Percentiles rank a stretch among this genome's conserved stretches.
phyloP scores from a whole-genome alignment of 2,329 filamentous ascomycete species.

The Pseudopyrenochaeta lycopersici region DNA sequence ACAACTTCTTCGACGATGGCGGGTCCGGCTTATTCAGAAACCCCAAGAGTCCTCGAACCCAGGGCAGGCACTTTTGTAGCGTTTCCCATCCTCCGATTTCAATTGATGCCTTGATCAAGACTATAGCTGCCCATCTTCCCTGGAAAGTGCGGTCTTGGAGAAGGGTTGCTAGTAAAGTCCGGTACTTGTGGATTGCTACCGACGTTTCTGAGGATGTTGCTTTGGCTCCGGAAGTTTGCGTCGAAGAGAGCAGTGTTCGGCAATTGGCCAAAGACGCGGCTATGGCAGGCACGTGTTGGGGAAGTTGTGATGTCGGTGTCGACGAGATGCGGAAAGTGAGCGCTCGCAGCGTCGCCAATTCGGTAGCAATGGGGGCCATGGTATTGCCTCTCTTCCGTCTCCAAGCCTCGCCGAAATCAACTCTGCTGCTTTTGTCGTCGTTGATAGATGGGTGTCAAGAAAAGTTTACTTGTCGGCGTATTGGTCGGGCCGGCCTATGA shows the following conservation, averaged over 20 bases:
- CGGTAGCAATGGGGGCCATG: slow-evolving; percentile 38
- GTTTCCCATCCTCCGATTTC: slow-evolving; percentile 88
- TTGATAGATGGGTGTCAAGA: slow-evolving; percentile 20
- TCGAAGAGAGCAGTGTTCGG: slow-evolving; percentile 68
- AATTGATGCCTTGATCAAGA: slow-evolving; percentile 80
- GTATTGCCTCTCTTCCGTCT: neutral
- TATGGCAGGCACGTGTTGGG: slow-evolving; percentile 75
- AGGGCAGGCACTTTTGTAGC: slow-evolving; percentile 74
- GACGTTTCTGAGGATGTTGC: slow-evolving; percentile 71
- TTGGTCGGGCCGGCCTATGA: slow-evolving; percentile 25
- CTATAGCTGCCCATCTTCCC: slow-evolving; percentile 79
- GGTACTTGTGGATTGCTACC: slow-evolving; percentile 81
- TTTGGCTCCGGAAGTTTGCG: slow-evolving; percentile 66
- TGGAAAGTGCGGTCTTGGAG: slow-evolving; percentile 78
- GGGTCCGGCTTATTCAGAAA: slow-evolving; percentile 85
- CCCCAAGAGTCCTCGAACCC: slow-evolving; percentile 78
- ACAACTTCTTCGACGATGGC: slow-evolving; percentile 76
- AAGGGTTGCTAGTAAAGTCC: slow-evolving; percentile 78
- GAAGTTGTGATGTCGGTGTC: slow-evolving; percentile 76
- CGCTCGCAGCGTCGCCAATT: slow-evolving; percentile 43
- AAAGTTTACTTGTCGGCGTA: slow-evolving; percentile 32
- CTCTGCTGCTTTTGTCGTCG: neutral
- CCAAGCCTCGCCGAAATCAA: neutral
- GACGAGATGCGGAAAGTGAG: slow-evolving; percentile 76
- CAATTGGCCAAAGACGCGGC: slow-evolving; percentile 64